Evolutionary conservation across 768 basidiomycete genomes (phyloP).

Genomic region (Leucogyrophana mollusca): DNA sequence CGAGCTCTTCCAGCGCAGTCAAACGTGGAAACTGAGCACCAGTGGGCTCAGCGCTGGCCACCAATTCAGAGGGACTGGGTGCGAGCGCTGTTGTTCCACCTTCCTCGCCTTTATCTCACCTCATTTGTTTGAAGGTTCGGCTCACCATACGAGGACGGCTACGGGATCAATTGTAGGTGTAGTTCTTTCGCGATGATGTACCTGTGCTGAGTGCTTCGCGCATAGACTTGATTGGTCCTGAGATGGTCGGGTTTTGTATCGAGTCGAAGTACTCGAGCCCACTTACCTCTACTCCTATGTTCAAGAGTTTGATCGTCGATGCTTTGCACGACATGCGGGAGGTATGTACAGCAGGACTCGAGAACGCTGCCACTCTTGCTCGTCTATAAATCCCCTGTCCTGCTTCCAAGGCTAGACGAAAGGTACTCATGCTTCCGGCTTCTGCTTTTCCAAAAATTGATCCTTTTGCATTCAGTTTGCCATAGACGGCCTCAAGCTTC

Average conservation of each 20-base stretch:
- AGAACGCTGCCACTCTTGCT: neutral
- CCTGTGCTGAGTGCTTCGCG: constrained; percentile 18
- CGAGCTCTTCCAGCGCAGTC: constrained; percentile 66
- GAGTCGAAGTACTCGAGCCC: constrained; percentile 80
- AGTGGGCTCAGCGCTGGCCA: constrained; percentile 86
- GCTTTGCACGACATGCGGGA: constrained; percentile 70
- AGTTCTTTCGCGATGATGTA: neutral
- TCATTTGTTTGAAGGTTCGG: constrained; percentile 59
- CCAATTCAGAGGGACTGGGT: constrained; percentile 88
- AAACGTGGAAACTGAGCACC: constrained; percentile 87
- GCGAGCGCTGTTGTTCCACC: constrained; percentile 20
- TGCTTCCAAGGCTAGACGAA: no score
- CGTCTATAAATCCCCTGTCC: no score
- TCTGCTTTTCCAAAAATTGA: no score
- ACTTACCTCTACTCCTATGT: constrained; percentile 65
- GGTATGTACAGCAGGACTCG: constrained; percentile 37
- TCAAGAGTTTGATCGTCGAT: constrained; percentile 59
- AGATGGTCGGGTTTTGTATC: constrained; percentile 87
- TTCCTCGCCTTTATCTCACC: constrained; percentile 2
- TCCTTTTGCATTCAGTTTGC: no score
- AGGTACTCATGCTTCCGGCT: no score
- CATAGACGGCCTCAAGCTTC: no score
- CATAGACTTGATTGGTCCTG: constrained; percentile 79
- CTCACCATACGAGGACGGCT: constrained; percentile 77
- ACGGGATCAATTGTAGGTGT: constrained; percentile 88